phyloP scores from a whole-genome alignment of 768 basidiomycete genomes.

The Tylopilus felleus region DNA sequence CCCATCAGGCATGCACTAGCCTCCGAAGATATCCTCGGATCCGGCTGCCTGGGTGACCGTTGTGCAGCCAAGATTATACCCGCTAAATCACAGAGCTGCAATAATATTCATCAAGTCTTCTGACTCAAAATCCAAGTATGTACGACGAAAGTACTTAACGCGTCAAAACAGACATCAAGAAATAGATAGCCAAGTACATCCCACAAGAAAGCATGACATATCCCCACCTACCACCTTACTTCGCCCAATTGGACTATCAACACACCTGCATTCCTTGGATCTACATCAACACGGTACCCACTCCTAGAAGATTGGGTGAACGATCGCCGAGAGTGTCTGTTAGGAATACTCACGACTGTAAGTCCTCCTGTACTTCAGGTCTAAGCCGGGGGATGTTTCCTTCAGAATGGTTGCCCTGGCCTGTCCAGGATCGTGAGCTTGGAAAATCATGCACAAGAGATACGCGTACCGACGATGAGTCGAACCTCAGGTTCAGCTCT shows the following conservation, averaged over 20 bases:
- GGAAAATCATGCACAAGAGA: not conserved
- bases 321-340: not conserved
- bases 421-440: constrained; percentile 35
- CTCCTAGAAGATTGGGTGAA: constrained; percentile 45
- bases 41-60: too few species aligned
- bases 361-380: constrained; percentile 83
- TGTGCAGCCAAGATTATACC: too few species aligned
- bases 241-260: constrained; percentile 56
- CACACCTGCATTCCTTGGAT: constrained; percentile 80
- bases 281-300: constrained; percentile 65
- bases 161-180: not conserved
- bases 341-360: constrained; percentile 57
- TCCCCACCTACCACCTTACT: not conserved
- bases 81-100: not conserved
- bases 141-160: too few species aligned
- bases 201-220: not conserved
- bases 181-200: not conserved
- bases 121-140: too few species aligned
- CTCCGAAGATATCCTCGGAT: too few species aligned
- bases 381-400: constrained; percentile 77
- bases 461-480: constrained; percentile 79
- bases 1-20: too few species aligned
- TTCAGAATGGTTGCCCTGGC: constrained; percentile 85
- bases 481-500: constrained; percentile 61
- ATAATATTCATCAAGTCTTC: not conserved